Base-by-base conservation (phyloP, 768 basidiomycete genomes). In the Phanerochaete carnosa region DNA sequence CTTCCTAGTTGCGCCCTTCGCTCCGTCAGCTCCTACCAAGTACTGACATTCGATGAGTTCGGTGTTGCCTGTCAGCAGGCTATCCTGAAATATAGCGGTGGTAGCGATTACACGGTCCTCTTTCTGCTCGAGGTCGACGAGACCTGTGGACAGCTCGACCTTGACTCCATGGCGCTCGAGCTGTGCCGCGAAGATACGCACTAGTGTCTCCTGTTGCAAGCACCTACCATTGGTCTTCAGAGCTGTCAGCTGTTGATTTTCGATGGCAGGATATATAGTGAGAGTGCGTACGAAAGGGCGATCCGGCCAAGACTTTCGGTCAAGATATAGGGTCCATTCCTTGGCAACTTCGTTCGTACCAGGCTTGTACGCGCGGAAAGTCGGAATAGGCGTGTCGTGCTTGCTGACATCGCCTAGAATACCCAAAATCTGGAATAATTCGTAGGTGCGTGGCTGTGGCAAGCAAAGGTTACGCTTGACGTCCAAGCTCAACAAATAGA, bases 371-470 rank as follows among this genome's bases (percentile, higher is more conserved):
- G 47, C 25, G 15, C 57, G 47, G 19, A 55, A 32, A 3, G 29
- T 29, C 3, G 62, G 62, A n/a, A 62, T 47, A 16, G 57, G 52
- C 1, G 52, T 53, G 19, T 47, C 50, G n/a, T 53, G 50, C 45
- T 53, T 59, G 50, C 30, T 19, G 19, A 62, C 32, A 23, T 62
- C 62, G 16, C 15, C 19, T 11, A 62, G 58, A 12, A 62, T 58
- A 15, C 62, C 62, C 5, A 62, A 45, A 8, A 39, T 45, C 33
- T 58, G 37, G 39, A 58, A 54, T 7, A 59, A 37, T 45, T 62
- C 62, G n/a, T 52, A 52, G 26, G 57, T 58, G 25, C 62, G 62
- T 26, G 62, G 62, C 62, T 61, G 25, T 19, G 64, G 3, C 39
- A 19, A 35, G 33, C n/a, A n/a, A 29, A 19, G 22, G 22, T 15